These are phyloP conservation scores for Botrytis fragariae DNA, from an alignment of 2,329 filamentous ascomycete genomes.

Conservation along the genomic window DNA sequence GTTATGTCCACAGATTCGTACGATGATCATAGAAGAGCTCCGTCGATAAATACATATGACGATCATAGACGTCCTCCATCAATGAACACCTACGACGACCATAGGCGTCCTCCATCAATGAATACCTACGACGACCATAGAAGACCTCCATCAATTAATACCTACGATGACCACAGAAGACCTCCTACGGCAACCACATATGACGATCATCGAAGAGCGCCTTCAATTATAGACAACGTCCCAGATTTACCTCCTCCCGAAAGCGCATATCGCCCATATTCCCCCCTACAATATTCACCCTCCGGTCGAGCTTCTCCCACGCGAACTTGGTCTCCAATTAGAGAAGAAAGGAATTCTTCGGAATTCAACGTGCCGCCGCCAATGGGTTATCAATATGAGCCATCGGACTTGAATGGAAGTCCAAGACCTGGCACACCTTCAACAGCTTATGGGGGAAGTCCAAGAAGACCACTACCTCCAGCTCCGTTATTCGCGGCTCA, in stretches of 20 bases:
- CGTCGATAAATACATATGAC: constrained; percentile 8
- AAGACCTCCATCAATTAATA: constrained; percentile 38
- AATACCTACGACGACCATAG: background rate
- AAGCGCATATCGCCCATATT: constrained; percentile 54
- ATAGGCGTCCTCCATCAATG: background rate
- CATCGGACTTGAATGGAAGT: constrained; percentile 82
- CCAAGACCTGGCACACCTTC: constrained; percentile 89
- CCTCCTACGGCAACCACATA: constrained; percentile 43
- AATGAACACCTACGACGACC: background rate
- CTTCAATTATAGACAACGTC: constrained; percentile 56
- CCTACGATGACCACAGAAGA: constrained; percentile 28
- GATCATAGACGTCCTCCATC: background rate
- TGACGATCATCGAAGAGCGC: constrained; percentile 37
- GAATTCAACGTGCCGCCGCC: constrained; percentile 69
- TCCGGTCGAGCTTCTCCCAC: constrained; percentile 52
- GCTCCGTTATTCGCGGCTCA: constrained; percentile 75
- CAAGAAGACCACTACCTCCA: constrained; percentile 80
- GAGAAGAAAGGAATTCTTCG: constrained; percentile 41
- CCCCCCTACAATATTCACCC: constrained; percentile 44
- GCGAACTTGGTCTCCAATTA: constrained; percentile 58
- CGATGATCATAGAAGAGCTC: constrained; percentile 6
- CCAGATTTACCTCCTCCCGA: constrained; percentile 62
- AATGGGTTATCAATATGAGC: constrained; percentile 74
- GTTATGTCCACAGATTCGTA: constrained; percentile 44
- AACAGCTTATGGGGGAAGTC: constrained; percentile 83